phyloP scores from a whole-genome alignment of 495 filamentous ascomycete species.

The Hypoxylon lienhwacheense region DNA sequence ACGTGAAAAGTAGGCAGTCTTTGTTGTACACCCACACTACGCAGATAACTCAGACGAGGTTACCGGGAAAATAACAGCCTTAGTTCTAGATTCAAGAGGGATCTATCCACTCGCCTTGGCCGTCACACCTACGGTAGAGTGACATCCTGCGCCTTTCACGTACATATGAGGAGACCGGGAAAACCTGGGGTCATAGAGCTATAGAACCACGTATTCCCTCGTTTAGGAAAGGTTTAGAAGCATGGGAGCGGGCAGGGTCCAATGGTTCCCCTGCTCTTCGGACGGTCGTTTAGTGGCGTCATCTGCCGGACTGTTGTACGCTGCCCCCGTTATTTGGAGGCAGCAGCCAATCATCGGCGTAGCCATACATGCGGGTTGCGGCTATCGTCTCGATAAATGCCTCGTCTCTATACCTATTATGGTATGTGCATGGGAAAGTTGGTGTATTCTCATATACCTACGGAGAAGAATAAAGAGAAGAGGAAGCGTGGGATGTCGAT shows the following conservation, averaged over 20 bases:
- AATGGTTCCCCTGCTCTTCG: slow-evolving; percentile 18
- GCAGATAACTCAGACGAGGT: slow-evolving; percentile 32
- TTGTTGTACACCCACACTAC: slow-evolving; percentile 27
- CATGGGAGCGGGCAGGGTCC: slow-evolving; percentile 6
- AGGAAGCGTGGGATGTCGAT: slow-evolving; percentile 32
- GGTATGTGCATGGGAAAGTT: slow-evolving; percentile 13
- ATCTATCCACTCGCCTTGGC: slow-evolving; percentile 28
- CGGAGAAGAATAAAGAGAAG: no score
- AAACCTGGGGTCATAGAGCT: slow-evolving; percentile 26
- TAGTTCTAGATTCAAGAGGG: slow-evolving; percentile 26
- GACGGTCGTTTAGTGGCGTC: slow-evolving; percentile 31
- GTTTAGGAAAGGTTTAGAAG: slow-evolving; percentile 9
- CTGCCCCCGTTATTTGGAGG: slow-evolving; percentile 8
- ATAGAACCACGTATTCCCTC: slow-evolving; percentile 5
- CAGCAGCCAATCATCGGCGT: slow-evolving; percentile 21
- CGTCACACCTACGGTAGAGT: slow-evolving; percentile 24
- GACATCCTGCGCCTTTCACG: slow-evolving; percentile 13
- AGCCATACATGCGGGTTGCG: slow-evolving; percentile 32
- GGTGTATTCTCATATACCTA: slow-evolving; percentile 12
- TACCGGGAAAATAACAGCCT: slow-evolving; percentile 32
- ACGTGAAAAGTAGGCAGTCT: slow-evolving; percentile 17
- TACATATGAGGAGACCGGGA: slow-evolving; percentile 28
- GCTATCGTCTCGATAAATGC: slow-evolving; percentile 33
- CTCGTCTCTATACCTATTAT: slow-evolving; percentile 17
- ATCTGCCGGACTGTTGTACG: slow-evolving; percentile 20